Base-by-base conservation (phyloP, 495 filamentous ascomycete genomes). In the Tetracladium setigerum region DNA sequence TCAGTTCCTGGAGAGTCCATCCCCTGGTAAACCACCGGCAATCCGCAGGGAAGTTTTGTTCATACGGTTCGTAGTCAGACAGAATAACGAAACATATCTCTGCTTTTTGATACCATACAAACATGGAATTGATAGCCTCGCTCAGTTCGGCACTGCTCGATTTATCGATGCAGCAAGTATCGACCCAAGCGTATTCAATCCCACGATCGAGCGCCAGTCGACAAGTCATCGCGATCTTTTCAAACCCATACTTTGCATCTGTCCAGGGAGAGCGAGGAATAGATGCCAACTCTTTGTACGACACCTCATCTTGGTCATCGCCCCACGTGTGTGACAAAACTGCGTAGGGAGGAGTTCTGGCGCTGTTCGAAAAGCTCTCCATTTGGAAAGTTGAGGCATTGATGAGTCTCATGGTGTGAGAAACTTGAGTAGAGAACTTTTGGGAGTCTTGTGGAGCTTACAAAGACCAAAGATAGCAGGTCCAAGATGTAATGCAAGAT, bases 141-240 rank as follows among this genome's bases (percentile, higher is more conserved):
- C 55, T 60, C 3, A 70, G 56, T 46, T 73, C 67, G 12, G 65
- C 65, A 37, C 69, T 73, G 49, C 62, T 65, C 7, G 52, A 58
- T 15, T 72, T 70, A 43, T 73, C 62, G 54, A 71, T 72, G 44
- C 68, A 72, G 41, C 68, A 72, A 0, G 68, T 70, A 27, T 71
- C 68, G 16, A 71, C 55, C 69, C 69, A 72, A 8, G 60, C 61
- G 62, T 65, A 69, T n/a, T 57, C 11, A 17, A 59, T 51, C 0
- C 38, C 38, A 16, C 67, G 52, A 0, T 17, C 18, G 1, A 24
- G 46, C 0, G 67, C 67, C 6, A 59, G 60, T 2, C 50, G 39
- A 45, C 67, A 68, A 16, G 63, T 61, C 14, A 49, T 39, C n/a
- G 51, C 27, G 27, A 72, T 63, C 40, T 71, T 69, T 2, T 30